Base-by-base conservation (phyloP, 192 early-diverging fungal species). In the Phycomyces nitens region DNA sequence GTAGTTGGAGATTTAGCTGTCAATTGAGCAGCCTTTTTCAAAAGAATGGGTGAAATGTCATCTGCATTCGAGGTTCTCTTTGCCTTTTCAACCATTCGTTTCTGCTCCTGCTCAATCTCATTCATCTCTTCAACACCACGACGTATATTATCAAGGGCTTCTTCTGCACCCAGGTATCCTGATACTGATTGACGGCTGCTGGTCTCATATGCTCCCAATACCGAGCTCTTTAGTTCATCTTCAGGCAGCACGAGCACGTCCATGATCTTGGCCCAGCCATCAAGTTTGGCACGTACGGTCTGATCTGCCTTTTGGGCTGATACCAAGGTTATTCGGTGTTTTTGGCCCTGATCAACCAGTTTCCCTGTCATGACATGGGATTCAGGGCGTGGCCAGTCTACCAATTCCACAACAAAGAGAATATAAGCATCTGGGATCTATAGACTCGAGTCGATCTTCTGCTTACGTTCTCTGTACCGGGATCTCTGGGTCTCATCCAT, bases 21-120 rank as follows among this genome's bases (percentile, higher is more conserved):
- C 23, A 91, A 61, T 55, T 84, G 65, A 53, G 86, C 85, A 27
- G 88, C 85, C 60, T 86, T 83, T 23, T 85, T 81, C 24, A 84
- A 81, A 0, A 90, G 69, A 9, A 80, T 74, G 9, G 86, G 86
- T 23, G 87, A 86, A 55, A 96, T 89, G 59, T 96, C 91, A 67
- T 96, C 94, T 27, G 82, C 80, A 40, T 83, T 76, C 1, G 89
- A 81, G 9, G 84, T 59, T 39, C 85, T 75, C 68, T 86, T 90
- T 1, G 91, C 70, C 66, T 89, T 81, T 18, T 87, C 88, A 1
- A 89, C 72, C 0, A 88, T 75, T 43, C 82, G 84, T 22, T 81
- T 77, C 27, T 65, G 65, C 6, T 47, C 23, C n/a, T 49, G 51
- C 0, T 57, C 24, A 18, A 66, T 58, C 16, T 43, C 49, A 3